Conservation (phyloP, 1,284 basidiomycete species). For the Sutorius eximius region DNA sequence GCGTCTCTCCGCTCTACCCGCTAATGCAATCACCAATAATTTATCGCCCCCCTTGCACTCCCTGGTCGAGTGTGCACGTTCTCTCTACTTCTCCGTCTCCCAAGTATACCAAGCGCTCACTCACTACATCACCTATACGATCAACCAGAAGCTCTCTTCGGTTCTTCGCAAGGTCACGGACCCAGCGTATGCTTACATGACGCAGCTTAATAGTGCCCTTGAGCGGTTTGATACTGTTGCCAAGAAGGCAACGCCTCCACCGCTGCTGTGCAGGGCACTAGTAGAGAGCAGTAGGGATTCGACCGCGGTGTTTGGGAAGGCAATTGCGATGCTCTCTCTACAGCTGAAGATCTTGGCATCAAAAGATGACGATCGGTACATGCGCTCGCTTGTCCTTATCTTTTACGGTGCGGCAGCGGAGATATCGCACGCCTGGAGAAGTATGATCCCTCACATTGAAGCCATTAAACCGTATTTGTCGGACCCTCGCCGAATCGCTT, state of each 20-base stretch:
- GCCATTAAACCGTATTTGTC: constrained; percentile 68
- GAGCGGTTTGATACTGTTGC: constrained; percentile 91
- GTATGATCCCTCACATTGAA: constrained; percentile 73
- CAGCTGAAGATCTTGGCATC: constrained; percentile 79
- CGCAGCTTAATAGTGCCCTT: constrained; percentile 82
- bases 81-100: constrained; percentile 89
- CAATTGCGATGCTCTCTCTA: constrained; percentile 78
- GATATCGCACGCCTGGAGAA: constrained; percentile 83
- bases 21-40: constrained; percentile 57
- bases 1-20: constrained; percentile 76
- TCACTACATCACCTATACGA: constrained; percentile 85
- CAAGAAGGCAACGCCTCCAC: constrained; percentile 65
- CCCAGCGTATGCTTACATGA: constrained; percentile 82
- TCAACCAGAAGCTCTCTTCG: constrained; percentile 83
- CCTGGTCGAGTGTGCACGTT: constrained; percentile 86
- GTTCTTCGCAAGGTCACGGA: constrained; percentile 83
- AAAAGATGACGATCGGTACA: constrained; percentile 84
- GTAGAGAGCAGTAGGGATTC: constrained; percentile 86
- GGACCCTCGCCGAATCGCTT: constrained; percentile 40
- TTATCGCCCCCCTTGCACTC: constrained; percentile 74
- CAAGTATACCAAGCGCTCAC: constrained; percentile 90
- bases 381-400: constrained; percentile 84
- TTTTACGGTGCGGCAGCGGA: constrained; percentile 92
- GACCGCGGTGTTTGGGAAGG: constrained; percentile 84
- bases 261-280: constrained; percentile 76